phyloP scores from a whole-genome alignment of 2,329 filamentous ascomycete species.

The Conoideocrella luteorostrata region DNA sequence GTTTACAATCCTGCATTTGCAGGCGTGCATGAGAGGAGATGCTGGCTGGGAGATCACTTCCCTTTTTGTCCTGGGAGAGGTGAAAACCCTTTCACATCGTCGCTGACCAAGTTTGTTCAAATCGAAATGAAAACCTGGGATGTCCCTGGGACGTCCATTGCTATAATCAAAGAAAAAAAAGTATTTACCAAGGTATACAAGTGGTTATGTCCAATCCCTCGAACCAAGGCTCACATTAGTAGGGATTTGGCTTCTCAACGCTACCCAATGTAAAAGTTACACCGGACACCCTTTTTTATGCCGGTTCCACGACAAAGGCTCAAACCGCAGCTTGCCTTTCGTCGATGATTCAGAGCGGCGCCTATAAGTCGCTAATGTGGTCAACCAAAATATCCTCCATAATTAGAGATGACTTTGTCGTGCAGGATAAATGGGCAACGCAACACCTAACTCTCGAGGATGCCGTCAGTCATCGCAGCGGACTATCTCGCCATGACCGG shows the following conservation, averaged over 20 bases:
- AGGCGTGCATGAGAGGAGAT: too few relatives aligned
- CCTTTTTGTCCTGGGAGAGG: too few relatives aligned
- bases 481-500: conserved; percentile 37
- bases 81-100: background rate
- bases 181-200: conserved; percentile 17
- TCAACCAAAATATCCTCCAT: conserved; percentile 38
- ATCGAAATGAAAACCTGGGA: conserved; percentile 28
- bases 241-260: conserved; percentile 24
- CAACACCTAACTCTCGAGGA: conserved; percentile 47
- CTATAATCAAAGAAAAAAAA: conserved; percentile 18
- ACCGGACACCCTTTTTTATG: conserved; percentile 46
- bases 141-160: conserved; percentile 21
- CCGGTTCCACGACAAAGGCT: conserved; percentile 51
- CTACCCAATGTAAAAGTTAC: conserved; percentile 32
- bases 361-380: conserved; percentile 28
- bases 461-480: conserved; percentile 44
- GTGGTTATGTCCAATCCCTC: background rate
- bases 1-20: too few relatives aligned
- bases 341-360: conserved; percentile 41
- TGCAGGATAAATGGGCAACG: conserved; percentile 38
- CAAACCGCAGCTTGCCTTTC: conserved; percentile 45
- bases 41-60: too few relatives aligned
- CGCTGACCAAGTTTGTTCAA: conserved; percentile 3
- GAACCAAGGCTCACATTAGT: background rate
- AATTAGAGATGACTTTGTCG: conserved; percentile 45